Evolutionary conservation across 2,329 filamentous ascomycete genomes (phyloP).

Genomic region (Ceratocystis colombiana): DNA sequence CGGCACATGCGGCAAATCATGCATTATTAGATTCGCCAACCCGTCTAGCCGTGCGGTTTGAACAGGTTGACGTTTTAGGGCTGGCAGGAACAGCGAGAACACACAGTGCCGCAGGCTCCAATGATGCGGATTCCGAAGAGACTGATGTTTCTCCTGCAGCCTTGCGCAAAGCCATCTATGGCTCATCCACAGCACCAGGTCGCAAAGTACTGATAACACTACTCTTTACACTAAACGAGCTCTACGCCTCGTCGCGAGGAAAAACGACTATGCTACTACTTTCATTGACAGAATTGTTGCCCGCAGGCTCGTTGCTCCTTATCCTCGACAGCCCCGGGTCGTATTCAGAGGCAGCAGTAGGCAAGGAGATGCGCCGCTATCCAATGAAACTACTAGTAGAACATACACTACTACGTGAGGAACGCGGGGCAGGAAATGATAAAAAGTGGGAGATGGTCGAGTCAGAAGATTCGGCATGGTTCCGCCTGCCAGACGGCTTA

Average conservation of each 20-base stretch:
- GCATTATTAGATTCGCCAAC: constrained; percentile 34
- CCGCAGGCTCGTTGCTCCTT: constrained; percentile 57
- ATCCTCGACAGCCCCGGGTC: constrained; percentile 90
- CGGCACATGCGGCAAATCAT: constrained; percentile 37
- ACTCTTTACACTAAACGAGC: constrained; percentile 91
- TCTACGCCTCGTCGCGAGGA: constrained; percentile 65
- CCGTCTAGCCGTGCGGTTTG: constrained; percentile 36
- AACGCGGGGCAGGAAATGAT: constrained; percentile 24
- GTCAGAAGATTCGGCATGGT: constrained; percentile 74
- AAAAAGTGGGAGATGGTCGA: constrained; percentile 64
- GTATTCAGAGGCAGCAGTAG: constrained; percentile 73
- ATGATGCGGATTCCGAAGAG: constrained; percentile 37
- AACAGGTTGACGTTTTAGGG: constrained; percentile 30
- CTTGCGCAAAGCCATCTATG: constrained; percentile 32
- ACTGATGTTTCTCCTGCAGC: constrained; percentile 30
- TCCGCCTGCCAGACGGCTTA: constrained; percentile 57
- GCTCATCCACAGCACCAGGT: constrained; percentile 24
- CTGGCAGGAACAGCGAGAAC: constrained; percentile 31
- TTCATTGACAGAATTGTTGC: constrained; percentile 49
- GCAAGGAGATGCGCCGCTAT: constrained; percentile 55
- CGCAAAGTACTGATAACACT: constrained; percentile 58
- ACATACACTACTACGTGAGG: constrained; percentile 49
- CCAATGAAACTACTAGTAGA: constrained; percentile 92
- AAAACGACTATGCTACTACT: constrained; percentile 70
- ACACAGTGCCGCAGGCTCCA: constrained; percentile 36